Evolutionary conservation across 2,329 filamentous ascomycete species (phyloP).

Genomic region (Calonectria pseudoreteaudii): DNA sequence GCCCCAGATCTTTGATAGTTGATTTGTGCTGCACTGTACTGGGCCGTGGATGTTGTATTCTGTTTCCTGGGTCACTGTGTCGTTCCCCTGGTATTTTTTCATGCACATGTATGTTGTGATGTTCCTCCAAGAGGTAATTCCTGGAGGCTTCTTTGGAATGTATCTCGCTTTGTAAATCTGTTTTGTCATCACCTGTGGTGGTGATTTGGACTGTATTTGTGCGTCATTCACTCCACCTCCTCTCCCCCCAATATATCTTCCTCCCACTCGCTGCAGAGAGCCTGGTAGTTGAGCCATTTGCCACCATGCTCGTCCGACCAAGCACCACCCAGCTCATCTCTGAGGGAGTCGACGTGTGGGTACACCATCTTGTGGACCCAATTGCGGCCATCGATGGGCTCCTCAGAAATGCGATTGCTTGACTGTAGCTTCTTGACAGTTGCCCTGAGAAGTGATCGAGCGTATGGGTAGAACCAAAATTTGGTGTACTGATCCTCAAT

Average conservation of each 20-base stretch:
- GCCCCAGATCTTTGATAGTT: too few species aligned
- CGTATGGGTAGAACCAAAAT: slow-evolving; percentile 32
- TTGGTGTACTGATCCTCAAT: slow-evolving; percentile 30
- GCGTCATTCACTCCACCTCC: not conserved
- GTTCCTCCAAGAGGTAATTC: too few species aligned
- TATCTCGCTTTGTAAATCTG: not conserved
- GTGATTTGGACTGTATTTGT: not conserved
- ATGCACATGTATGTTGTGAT: not conserved
- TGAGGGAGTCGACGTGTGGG: slow-evolving; percentile 18
- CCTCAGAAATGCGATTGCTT: slow-evolving; percentile 10
- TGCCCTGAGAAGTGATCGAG: slow-evolving; percentile 22
- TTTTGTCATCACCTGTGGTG: not conserved
- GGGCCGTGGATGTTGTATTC: not conserved
- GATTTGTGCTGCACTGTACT: not conserved
- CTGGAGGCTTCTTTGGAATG: not conserved
- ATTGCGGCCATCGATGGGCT: slow-evolving; percentile 22
- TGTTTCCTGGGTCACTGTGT: not conserved
- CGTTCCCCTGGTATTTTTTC: not conserved
- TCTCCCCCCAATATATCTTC: slow-evolving; percentile 41
- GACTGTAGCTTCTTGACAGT: slow-evolving; percentile 19
- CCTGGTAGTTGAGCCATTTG: slow-evolving; percentile 42
- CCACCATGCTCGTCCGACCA: slow-evolving; percentile 32
- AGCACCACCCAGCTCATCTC: slow-evolving; percentile 34
- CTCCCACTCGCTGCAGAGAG: slow-evolving; percentile 43
- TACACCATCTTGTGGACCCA: slow-evolving; percentile 28